A percentile compares a stretch with the other conserved stretches of the same genome.
Conservation (phyloP, 140 eudicot genomes). For the Flaveria floridana region DNA sequence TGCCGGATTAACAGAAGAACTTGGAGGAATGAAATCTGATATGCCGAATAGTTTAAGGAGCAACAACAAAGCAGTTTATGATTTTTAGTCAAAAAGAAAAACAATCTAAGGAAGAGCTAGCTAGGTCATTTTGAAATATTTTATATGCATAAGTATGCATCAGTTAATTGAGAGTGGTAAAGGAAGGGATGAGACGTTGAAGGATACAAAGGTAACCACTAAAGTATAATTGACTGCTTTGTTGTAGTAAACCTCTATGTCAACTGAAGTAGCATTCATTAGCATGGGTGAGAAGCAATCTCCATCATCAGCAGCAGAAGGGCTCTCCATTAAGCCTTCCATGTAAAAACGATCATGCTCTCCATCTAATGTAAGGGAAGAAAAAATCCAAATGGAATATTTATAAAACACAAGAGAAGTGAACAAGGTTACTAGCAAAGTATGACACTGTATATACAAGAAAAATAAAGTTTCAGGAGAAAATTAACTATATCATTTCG, state of each 20-base stretch:
- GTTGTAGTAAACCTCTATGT: constrained; percentile 81
- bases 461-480: no score
- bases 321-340: constrained; percentile 96
- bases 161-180: neutral
- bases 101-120: neutral
- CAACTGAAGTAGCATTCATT: constrained; percentile 81
- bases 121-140: neutral
- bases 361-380: constrained; percentile 47
- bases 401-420: no score
- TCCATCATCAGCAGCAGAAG: constrained; percentile 93
- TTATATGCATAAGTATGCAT: neutral
- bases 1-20: constrained; percentile 91
- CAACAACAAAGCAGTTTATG: constrained; percentile 24
- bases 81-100: neutral
- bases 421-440: no score
- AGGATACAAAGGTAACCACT: constrained; percentile 99
- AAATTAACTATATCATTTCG: no score
- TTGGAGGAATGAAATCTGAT: constrained; percentile 83
- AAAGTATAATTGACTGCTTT: constrained; percentile 97
- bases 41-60: constrained; percentile 38
- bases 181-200: neutral
- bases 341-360: constrained; percentile 73
- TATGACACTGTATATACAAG: no score
- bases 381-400: no score
- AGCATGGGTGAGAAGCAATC: constrained; percentile 88